These are phyloP conservation scores for Reticulascus tulasneorum DNA, from an alignment of 2,329 filamentous ascomycete genomes.

Conservation along the genomic window DNA sequence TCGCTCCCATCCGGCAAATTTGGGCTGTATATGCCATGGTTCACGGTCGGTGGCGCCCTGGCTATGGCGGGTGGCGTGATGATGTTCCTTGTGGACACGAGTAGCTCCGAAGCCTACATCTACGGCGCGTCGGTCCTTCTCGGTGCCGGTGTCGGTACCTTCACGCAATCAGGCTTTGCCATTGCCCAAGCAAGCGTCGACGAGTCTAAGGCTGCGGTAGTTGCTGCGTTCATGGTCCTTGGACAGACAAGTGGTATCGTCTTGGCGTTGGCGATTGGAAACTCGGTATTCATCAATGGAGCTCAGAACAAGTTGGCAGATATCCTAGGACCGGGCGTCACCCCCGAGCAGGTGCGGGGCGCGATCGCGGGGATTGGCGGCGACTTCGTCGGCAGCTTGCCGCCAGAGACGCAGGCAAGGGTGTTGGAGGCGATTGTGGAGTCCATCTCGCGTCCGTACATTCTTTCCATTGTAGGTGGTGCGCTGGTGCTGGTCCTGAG, in stretches of 20 bases:
- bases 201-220: constrained; percentile 3
- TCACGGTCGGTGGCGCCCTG: constrained; percentile 28
- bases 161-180: constrained; percentile 27
- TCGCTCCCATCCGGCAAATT: constrained; percentile 15
- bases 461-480: constrained; percentile 30
- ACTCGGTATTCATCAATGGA: constrained; percentile 27
- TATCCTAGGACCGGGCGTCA: constrained; percentile 17
- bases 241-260: constrained; percentile 12
- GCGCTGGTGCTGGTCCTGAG: constrained; percentile 26
- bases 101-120: constrained; percentile 17
- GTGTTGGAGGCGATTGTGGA: constrained; percentile 21
- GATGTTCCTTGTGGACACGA: constrained; percentile 24
- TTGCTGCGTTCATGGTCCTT: constrained; percentile 4
- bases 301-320: constrained; percentile 19
- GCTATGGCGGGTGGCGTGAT: constrained; percentile 29
- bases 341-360: constrained; percentile 16
- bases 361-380: constrained; percentile 18
- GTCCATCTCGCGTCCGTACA: constrained; percentile 14
- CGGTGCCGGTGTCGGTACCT: constrained; percentile 32
- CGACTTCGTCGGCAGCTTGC: constrained; percentile 9
- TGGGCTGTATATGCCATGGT: constrained; percentile 35
- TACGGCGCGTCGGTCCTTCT: constrained; percentile 33
- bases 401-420: constrained; percentile 12
- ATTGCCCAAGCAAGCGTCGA: constrained; percentile 7
- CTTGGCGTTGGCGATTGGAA: constrained; percentile 6